These are phyloP conservation scores for Euryodendron excelsum DNA, from an alignment of 148 eudicot genomes.

Conservation along the genomic window DNA sequence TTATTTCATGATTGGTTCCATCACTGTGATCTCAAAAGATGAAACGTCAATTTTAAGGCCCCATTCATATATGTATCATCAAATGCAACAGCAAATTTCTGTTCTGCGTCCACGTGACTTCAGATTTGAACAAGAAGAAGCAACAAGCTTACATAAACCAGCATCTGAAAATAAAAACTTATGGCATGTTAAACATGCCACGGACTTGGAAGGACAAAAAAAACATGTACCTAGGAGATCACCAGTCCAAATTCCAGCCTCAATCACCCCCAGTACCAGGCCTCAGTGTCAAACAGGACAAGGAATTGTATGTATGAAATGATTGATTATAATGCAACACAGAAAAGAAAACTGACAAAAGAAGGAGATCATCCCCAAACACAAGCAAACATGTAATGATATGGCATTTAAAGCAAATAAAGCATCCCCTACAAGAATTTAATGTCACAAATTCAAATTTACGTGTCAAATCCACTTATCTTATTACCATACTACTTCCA, in stretches of 20 bases:
- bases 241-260: constrained; percentile 99
- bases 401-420: constrained; percentile 7
- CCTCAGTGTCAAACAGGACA: constrained; percentile 58
- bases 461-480: neutral
- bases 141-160: neutral
- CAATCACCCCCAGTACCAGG: constrained; percentile 99
- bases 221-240: constrained; percentile 99
- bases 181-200: neutral
- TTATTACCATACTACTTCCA: neutral
- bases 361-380: neutral
- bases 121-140: constrained; percentile 11
- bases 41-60: constrained; percentile 6
- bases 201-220: constrained; percentile 25
- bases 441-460: neutral
- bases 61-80: neutral
- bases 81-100: neutral
- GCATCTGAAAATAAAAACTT: neutral
- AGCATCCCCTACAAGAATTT: neutral
- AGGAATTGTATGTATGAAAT: neutral
- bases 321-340: constrained; percentile 6
- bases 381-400: neutral
- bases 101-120: neutral
- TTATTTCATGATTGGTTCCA: neutral
- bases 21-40: neutral
- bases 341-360: constrained; percentile 2